Evolutionary conservation across 768 basidiomycete species (phyloP).

Genomic region (Butyriboletus loyo): DNA sequence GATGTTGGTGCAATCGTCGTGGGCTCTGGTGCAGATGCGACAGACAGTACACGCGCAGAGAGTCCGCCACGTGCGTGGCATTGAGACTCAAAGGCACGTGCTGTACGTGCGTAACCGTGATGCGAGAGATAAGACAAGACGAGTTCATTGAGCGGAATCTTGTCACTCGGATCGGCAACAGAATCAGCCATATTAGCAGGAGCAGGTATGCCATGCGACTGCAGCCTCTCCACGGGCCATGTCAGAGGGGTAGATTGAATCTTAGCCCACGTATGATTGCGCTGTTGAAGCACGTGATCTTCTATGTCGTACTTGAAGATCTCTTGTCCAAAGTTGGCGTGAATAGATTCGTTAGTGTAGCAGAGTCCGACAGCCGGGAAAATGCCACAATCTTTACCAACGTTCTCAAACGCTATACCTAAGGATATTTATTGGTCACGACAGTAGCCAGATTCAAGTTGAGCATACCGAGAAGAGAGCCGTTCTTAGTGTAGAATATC

Average conservation of each 20-base stretch:
- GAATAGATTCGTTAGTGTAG: slow-evolving; percentile 71
- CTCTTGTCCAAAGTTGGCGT: slow-evolving; percentile 85
- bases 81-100: slow-evolving; percentile 63
- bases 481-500: slow-evolving; percentile 91
- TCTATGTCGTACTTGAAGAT: slow-evolving; percentile 91
- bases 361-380: slow-evolving; percentile 91
- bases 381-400: slow-evolving; percentile 62
- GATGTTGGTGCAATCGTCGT: slow-evolving; percentile 7
- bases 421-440: slow-evolving; percentile 6
- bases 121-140: slow-evolving; percentile 80
- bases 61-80: slow-evolving; percentile 29
- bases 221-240: slow-evolving; percentile 31
- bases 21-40: slow-evolving; percentile 1
- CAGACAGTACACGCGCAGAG: slow-evolving; percentile 4
- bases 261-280: slow-evolving; percentile 61
- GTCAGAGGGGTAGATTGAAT: slow-evolving; percentile 60
- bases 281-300: slow-evolving; percentile 71
- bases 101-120: slow-evolving; percentile 76
- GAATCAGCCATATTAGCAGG: slow-evolving; percentile 1
- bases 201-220: slow-evolving; percentile 6
- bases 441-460: slow-evolving; percentile 1
- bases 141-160: slow-evolving; percentile 64
- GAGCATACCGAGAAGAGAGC: slow-evolving; percentile 57
- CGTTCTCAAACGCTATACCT: slow-evolving; percentile 72
- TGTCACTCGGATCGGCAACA: slow-evolving; percentile 47